Evolutionary conservation across 176 grass and related monocot genomes (phyloP).

Genomic region (Pontederia crassipes): DNA sequence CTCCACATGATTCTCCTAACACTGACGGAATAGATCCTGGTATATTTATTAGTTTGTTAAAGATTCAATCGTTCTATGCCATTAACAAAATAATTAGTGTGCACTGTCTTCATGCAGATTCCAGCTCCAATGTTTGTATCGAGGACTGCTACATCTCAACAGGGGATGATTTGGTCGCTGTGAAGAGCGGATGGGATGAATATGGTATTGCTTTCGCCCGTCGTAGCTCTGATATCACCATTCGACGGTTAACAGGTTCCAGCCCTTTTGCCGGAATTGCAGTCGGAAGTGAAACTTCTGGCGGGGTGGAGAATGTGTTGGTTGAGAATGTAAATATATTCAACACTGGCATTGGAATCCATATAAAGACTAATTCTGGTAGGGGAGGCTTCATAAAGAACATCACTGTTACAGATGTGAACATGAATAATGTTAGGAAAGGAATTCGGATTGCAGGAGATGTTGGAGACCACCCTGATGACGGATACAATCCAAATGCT

Average conservation of each 20-base stretch:
- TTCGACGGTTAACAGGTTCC: conserved; percentile 52
- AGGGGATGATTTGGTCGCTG: conserved; percentile 58
- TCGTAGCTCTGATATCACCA: conserved; percentile 57
- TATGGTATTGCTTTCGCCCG: conserved; percentile 65
- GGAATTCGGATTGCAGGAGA: conserved; percentile 52
- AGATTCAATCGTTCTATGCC: neutral
- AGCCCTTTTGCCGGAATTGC: conserved; percentile 64
- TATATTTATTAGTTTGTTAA: conserved; percentile 8
- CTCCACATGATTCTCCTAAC: conserved; percentile 81
- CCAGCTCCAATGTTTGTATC: conserved; percentile 74
- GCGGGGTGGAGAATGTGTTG: conserved; percentile 54
- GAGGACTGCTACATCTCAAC: conserved; percentile 85
- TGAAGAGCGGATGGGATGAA: conserved; percentile 93
- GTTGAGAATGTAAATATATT: conserved; percentile 66
- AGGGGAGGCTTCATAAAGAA: conserved; percentile 64
- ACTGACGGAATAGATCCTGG: conserved; percentile 91
- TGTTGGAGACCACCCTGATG: conserved; percentile 62
- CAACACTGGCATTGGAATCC: conserved; percentile 50
- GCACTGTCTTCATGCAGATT: conserved; percentile 31
- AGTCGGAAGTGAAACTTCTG: conserved; percentile 65
- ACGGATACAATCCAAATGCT: conserved; percentile 44
- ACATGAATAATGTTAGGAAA: conserved; percentile 47
- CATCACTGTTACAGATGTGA: conserved; percentile 61
- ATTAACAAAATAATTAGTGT: conserved; percentile 1
- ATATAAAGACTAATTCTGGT: conserved; percentile 77